phyloP scores from a whole-genome alignment of 2,329 filamentous ascomycete genomes.

The Elsinoe ampelina region DNA sequence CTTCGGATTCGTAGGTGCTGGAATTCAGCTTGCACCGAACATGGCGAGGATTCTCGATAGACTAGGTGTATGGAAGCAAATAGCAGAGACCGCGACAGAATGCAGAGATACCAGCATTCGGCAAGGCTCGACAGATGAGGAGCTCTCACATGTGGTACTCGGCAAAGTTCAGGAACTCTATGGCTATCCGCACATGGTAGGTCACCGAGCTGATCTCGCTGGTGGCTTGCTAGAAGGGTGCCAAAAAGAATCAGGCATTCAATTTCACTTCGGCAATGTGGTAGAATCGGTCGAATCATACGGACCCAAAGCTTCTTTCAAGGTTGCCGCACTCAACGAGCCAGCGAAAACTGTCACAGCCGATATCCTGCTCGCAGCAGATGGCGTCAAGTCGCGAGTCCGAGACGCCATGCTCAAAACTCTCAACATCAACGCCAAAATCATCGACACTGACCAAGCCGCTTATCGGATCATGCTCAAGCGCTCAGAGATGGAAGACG shows the following conservation, averaged over 20 bases:
- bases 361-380: constrained; percentile 38
- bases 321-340: constrained; percentile 47
- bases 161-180: constrained; percentile 59
- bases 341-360: constrained; percentile 45
- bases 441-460: constrained; percentile 63
- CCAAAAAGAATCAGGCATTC: constrained; percentile 50
- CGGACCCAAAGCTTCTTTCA: constrained; percentile 51
- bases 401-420: constrained; percentile 45
- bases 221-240: constrained; percentile 63
- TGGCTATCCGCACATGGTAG: constrained; percentile 69
- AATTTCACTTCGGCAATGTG: constrained; percentile 56
- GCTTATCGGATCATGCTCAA: constrained; percentile 71
- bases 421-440: constrained; percentile 44
- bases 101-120: constrained; percentile 64
- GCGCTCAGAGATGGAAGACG: constrained; percentile 55
- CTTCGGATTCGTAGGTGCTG: constrained; percentile 73
- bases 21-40: constrained; percentile 77
- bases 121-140: constrained; percentile 57
- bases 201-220: constrained; percentile 64
- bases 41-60: constrained; percentile 67
- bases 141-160: constrained; percentile 63
- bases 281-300: constrained; percentile 51
- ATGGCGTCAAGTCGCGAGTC: constrained; percentile 41
- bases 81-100: constrained; percentile 61
- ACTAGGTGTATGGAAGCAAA: constrained; percentile 62